phyloP scores from a whole-genome alignment of 345 rosid genomes.

The Eutrema yunnanense region DNA sequence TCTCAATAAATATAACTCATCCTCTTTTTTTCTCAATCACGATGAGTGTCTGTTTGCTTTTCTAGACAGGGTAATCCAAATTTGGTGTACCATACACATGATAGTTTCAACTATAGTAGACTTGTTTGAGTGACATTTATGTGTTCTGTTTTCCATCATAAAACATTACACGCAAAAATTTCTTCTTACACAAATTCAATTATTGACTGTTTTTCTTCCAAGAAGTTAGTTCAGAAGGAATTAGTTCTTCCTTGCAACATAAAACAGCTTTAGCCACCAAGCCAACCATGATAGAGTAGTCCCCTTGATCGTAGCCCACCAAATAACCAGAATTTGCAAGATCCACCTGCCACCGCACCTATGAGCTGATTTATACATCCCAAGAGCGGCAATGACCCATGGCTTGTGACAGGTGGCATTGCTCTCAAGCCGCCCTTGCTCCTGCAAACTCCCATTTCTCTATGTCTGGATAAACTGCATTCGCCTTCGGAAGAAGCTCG shows the following conservation, averaged over 20 bases:
- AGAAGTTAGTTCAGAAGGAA: constrained; percentile 61
- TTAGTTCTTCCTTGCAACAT: constrained; percentile 45
- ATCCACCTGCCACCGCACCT: constrained; percentile 18
- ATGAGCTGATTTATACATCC: constrained; percentile 58
- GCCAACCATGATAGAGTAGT: constrained; percentile 74
- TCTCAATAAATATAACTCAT: too few species aligned
- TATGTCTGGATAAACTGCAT: constrained; percentile 58
- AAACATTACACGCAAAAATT: too few species aligned
- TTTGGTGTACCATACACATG: too few species aligned
- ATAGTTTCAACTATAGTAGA: too few species aligned
- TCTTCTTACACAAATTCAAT: background rate
- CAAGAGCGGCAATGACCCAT: constrained; percentile 80
- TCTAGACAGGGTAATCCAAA: too few species aligned
- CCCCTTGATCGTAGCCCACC: constrained; percentile 94
- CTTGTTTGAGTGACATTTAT: too few species aligned
- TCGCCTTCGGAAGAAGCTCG: constrained; percentile 76
- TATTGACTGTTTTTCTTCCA: constrained; percentile 49
- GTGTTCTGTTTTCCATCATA: too few species aligned
- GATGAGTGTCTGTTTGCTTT: too few species aligned
- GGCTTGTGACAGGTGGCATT: constrained; percentile 73
- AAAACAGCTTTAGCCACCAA: constrained; percentile 74
- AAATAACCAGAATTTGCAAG: constrained; percentile 63
- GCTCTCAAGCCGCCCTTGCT: constrained; percentile 86
- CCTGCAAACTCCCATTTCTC: constrained; percentile 51
- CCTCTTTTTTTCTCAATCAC: too few species aligned